phyloP scores from a whole-genome alignment of 225 moss, liverwort and hornwort species.

The Asterella californica region DNA sequence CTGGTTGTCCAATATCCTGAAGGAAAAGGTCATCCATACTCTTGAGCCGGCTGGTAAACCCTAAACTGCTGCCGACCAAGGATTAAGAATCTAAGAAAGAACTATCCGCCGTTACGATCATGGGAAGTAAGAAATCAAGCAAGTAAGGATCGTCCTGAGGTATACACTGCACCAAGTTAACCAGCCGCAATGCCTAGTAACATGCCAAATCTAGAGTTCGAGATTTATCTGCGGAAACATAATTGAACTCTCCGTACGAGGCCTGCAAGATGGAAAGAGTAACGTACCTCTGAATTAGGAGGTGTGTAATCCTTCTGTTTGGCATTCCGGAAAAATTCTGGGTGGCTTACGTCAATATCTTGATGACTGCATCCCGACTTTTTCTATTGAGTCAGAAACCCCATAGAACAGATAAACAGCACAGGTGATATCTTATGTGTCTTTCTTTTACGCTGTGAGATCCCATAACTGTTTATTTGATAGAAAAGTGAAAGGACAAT shows the following conservation, averaged over 20 bases:
- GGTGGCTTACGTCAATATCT: slow-evolving; percentile 74
- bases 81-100: neutral
- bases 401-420: neutral
- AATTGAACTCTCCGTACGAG: neutral
- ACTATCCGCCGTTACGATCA: neutral
- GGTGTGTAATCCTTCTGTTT: slow-evolving; percentile 68
- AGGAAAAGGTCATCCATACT: neutral
- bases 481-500: neutral
- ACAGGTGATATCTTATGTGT: neutral
- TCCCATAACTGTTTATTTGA: neutral
- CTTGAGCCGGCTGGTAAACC: too few species aligned
- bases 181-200: too few species aligned
- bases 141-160: neutral
- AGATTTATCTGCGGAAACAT: neutral
- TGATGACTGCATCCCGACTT: slow-evolving; percentile 54
- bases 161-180: neutral
- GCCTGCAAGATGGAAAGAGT: neutral
- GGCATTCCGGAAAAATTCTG: slow-evolving; percentile 70
- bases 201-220: neutral
- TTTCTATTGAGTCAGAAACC: neutral
- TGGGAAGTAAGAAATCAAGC: neutral
- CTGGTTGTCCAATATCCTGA: slow-evolving; percentile 85
- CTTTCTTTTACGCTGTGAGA: neutral
- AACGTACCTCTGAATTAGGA: slow-evolving; percentile 61
- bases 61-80: neutral